Base-by-base conservation (phyloP, 768 basidiomycete species). In the Amanita rubescens region DNA sequence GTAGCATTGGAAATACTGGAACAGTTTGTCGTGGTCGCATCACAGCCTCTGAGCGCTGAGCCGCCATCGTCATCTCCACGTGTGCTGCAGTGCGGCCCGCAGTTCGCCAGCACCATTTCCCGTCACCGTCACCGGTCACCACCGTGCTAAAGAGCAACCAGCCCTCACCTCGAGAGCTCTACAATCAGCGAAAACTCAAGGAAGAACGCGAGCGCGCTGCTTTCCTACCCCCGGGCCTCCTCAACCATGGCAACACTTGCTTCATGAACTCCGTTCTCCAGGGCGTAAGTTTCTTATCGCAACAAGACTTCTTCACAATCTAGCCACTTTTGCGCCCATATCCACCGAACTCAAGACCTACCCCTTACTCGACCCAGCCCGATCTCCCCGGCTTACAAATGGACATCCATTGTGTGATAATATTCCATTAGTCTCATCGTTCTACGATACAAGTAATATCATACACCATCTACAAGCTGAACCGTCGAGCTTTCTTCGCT, bases 231-330 rank as follows among this genome's bases (percentile, higher is more conserved):
- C 86, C 88, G 3, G 88, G 88, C 5, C 73, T 91, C 20, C 62
- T 81, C 42, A 91, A 91, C 64, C 86, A 90, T 70, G 85, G 87
- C 39, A 90, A 90, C 65, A 95, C 93, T 0, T 97, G 94, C 69
- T 97, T 94, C 69, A 90, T 94, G 86, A 97, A 95, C 69, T 93
- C 91, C 30, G 90, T 93, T 27, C 72, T 97, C 25, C 94, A 97
- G 65, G 89, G 87, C 35, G 88, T 86, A 69, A 59, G 84, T 82
- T 15, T 60, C 42, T 24, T 59, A 90, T 88, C 61, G 84, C 88
- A 3, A 87, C 85, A 1, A 73, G 70, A 17, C 70, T 82, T 54
- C 68, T 90, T 30, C 73, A 75, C 33, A 75, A 81, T 65, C 74
- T 84, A 44, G 75, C 78, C 5, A 71, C 75, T 59, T 85, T 82